Percentiles rank a stretch among this genome's conserved stretches.
Conservation (phyloP, 1,139 yeast species). For the Diutina scorzettiae region DNA sequence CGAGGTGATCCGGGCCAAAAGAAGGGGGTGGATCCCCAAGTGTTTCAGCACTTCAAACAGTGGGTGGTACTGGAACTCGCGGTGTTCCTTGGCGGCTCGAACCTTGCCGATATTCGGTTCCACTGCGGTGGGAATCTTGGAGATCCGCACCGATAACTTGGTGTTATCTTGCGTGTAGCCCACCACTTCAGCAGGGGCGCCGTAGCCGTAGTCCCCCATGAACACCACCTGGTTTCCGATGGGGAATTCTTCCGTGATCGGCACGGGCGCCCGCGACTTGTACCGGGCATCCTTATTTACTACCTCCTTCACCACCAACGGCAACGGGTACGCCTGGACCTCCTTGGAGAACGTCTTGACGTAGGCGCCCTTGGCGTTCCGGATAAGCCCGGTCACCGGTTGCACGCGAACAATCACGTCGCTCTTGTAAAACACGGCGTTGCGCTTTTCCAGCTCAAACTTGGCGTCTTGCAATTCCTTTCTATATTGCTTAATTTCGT, state of each 20-base stretch:
- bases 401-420: constrained; percentile 54
- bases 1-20: constrained; percentile 71
- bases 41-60: constrained; percentile 54
- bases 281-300: constrained; percentile 64
- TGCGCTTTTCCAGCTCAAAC: constrained; percentile 21
- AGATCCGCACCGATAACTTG: constrained; percentile 40
- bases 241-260: constrained; percentile 78
- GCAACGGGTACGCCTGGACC: constrained; percentile 56
- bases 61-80: constrained; percentile 49
- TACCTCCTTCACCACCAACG: constrained; percentile 68
- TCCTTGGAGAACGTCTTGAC: constrained; percentile 51
- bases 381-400: constrained; percentile 68
- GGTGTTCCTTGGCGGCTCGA: constrained; percentile 45
- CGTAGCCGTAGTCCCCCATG: constrained; percentile 82
- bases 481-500: constrained; percentile 34
- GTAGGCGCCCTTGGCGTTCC: constrained; percentile 64
- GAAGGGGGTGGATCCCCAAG: constrained; percentile 46
- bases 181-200: constrained; percentile 66
- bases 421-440: not conserved
- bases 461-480: constrained; percentile 32
- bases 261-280: constrained; percentile 60
- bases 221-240: constrained; percentile 61
- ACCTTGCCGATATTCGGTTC: constrained; percentile 56
- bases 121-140: constrained; percentile 35
- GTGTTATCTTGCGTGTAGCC: constrained; percentile 41